phyloP scores from a whole-genome alignment of 208 protist species.

The Spironucleus salmonicida region DNA sequence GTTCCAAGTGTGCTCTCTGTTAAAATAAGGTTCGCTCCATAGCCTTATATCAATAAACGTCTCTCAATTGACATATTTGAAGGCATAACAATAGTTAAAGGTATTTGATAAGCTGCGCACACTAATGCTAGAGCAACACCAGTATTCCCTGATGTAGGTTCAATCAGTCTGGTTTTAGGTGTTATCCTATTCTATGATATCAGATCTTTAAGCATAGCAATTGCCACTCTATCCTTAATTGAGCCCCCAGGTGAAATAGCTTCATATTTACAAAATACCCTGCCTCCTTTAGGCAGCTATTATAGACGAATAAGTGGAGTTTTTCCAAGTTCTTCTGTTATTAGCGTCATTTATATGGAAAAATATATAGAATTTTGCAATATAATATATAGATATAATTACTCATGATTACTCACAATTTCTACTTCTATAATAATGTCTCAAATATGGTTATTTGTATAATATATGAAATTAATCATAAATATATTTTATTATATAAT shows the following conservation, averaged over 20 bases:
- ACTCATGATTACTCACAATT: too few relatives aligned
- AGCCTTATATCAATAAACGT: slow-evolving; percentile 28
- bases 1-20: too few relatives aligned
- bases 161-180: slow-evolving; percentile 33
- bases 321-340: too few relatives aligned
- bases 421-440: too few relatives aligned
- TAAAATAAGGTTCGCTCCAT: slow-evolving; percentile 35
- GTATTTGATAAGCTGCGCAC: slow-evolving; percentile 30
- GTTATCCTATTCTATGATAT: slow-evolving; percentile 35
- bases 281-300: neutral
- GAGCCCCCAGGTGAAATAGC: slow-evolving; percentile 11
- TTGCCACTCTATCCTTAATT: slow-evolving; percentile 40
- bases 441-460: too few relatives aligned
- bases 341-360: too few relatives aligned
- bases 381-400: too few relatives aligned
- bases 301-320: neutral
- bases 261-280: neutral
- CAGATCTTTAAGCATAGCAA: slow-evolving; percentile 38
- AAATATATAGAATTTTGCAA: too few relatives aligned
- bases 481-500: too few relatives aligned
- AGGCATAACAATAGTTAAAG: slow-evolving; percentile 42
- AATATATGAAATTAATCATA: too few relatives aligned
- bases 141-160: slow-evolving; percentile 46
- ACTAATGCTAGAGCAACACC: slow-evolving; percentile 45
- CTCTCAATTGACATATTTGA: slow-evolving; percentile 39